These are phyloP conservation scores for Chlorella sp. DNA, from an alignment of 139 green algal species.

Conservation along the genomic window DNA sequence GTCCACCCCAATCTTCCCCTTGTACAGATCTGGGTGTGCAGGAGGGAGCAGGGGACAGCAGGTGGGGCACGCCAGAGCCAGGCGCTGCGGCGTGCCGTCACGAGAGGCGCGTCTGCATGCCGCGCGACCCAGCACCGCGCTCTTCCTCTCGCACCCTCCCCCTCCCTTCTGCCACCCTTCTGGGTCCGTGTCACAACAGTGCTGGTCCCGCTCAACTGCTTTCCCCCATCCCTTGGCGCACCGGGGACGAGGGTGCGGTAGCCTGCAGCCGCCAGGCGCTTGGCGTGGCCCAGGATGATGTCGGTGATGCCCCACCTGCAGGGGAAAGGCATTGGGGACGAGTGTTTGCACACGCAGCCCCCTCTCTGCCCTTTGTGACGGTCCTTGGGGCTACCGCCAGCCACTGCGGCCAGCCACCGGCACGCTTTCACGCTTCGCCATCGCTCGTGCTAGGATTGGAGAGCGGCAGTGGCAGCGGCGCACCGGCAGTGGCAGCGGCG, in stretches of 20 bases:
- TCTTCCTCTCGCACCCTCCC: background rate
- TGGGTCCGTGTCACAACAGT: background rate
- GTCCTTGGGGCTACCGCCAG: too few species aligned
- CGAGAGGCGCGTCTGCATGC: background rate
- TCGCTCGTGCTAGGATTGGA: background rate
- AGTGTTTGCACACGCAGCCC: too few species aligned
- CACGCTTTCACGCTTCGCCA: too few species aligned
- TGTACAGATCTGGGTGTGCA: slow-evolving; percentile 62
- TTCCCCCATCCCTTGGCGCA: too few species aligned
- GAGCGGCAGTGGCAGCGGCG: background rate
- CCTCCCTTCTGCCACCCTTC: background rate
- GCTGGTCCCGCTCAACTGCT: too few species aligned
- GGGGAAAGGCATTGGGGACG: background rate
- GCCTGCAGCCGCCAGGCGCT: too few species aligned
- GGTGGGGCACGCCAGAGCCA: background rate
- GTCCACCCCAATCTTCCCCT: slow-evolving; percentile 71
- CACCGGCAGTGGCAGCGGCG: background rate
- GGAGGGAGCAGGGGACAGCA: background rate
- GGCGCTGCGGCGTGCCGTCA: background rate
- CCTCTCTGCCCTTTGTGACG: too few species aligned
- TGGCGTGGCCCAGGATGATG: slow-evolving; percentile 5
- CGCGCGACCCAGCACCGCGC: background rate
- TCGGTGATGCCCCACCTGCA: slow-evolving; percentile 3
- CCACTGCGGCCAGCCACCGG: too few species aligned
- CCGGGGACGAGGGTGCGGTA: too few species aligned